Conservation (phyloP, 2,329 filamentous ascomycete species). For the Eurotiales sp. region DNA sequence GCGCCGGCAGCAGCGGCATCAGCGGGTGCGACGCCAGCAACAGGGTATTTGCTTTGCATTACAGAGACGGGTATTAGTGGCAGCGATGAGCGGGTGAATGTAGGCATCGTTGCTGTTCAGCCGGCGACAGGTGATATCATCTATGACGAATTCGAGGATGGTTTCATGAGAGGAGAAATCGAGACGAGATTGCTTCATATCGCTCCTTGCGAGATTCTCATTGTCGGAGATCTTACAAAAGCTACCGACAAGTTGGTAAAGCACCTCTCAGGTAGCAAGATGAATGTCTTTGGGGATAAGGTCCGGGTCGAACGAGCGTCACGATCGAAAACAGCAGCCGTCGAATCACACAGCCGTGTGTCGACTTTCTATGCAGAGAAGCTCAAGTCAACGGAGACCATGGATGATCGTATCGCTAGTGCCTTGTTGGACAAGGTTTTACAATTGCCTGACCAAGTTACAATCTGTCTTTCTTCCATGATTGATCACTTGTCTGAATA, state of each 20-base stretch:
- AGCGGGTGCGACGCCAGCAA: slow-evolving; percentile 55
- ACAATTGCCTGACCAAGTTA: slow-evolving; percentile 78
- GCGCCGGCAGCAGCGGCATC: slow-evolving; percentile 49
- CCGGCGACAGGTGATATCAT: slow-evolving; percentile 94
- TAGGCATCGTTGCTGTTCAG: slow-evolving; percentile 90
- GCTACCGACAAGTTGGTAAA: slow-evolving; percentile 89
- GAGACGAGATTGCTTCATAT: slow-evolving; percentile 95
- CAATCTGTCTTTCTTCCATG: slow-evolving; percentile 92
- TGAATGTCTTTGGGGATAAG: slow-evolving; percentile 87
- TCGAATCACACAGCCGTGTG: slow-evolving; percentile 82
- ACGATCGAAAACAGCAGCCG: slow-evolving; percentile 75
- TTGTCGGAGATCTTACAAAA: slow-evolving; percentile 85
- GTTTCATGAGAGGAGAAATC: slow-evolving; percentile 94
- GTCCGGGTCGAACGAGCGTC: slow-evolving; percentile 77
- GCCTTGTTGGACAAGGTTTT: slow-evolving; percentile 81
- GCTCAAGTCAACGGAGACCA: slow-evolving; percentile 58
- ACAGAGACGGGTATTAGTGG: slow-evolving; percentile 79
- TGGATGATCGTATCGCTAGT: slow-evolving; percentile 55
- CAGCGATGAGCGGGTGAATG: slow-evolving; percentile 87
- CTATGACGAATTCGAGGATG: slow-evolving; percentile 93
- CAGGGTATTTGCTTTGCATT: slow-evolving; percentile 88
- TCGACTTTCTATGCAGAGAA: slow-evolving; percentile 89
- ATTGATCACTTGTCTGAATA: slow-evolving; percentile 90
- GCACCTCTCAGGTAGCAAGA: slow-evolving; percentile 83
- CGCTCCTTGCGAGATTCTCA: slow-evolving; percentile 88